Conservation (phyloP, 805 yeast species). For the Nakazawaea ambrosiae region DNA sequence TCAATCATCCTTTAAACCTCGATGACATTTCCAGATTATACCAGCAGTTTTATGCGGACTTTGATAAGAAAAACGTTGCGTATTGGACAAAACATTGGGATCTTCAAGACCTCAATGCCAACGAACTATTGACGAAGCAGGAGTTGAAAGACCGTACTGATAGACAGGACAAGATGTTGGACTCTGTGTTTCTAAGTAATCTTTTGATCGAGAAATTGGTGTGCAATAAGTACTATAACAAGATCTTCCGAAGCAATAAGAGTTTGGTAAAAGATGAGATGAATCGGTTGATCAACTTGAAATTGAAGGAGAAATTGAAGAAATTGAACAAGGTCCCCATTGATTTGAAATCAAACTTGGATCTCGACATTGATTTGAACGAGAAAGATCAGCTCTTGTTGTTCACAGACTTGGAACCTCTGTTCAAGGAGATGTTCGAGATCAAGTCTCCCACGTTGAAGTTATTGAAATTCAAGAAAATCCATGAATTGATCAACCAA, state of each 20-base stretch:
- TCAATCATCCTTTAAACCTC: constrained; percentile 27
- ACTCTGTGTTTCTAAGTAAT: constrained; percentile 19
- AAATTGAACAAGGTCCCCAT: constrained; percentile 19
- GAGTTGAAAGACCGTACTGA: constrained; percentile 8
- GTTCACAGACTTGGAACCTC: constrained; percentile 18
- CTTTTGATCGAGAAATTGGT: constrained; percentile 23
- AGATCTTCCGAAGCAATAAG: constrained; percentile 26
- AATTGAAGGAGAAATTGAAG: constrained; percentile 21
- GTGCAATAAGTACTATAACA: constrained; percentile 26
- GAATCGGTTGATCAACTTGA: constrained; percentile 19
- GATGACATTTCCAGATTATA: constrained; percentile 27
- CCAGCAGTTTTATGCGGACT: constrained; percentile 25
- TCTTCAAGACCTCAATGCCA: not conserved
- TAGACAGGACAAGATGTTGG: constrained; percentile 10
- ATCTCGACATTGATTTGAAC: constrained; percentile 18
- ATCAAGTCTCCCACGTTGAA: constrained; percentile 28
- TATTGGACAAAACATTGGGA: constrained; percentile 16
- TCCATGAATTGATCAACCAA: constrained; percentile 22
- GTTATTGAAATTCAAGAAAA: constrained; percentile 21
- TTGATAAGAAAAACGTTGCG: constrained; percentile 15
- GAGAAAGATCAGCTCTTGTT: constrained; percentile 18
- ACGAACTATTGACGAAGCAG: constrained; percentile 10
- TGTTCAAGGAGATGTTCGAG: constrained; percentile 23
- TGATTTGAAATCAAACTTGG: constrained; percentile 21
- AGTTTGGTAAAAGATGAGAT: constrained; percentile 22